Evolutionary conservation across 2,329 filamentous ascomycete genomes (phyloP), one percentile per base, ranked within the genome.

Genomic region (Neopestalotiopsis sp.): DNA sequence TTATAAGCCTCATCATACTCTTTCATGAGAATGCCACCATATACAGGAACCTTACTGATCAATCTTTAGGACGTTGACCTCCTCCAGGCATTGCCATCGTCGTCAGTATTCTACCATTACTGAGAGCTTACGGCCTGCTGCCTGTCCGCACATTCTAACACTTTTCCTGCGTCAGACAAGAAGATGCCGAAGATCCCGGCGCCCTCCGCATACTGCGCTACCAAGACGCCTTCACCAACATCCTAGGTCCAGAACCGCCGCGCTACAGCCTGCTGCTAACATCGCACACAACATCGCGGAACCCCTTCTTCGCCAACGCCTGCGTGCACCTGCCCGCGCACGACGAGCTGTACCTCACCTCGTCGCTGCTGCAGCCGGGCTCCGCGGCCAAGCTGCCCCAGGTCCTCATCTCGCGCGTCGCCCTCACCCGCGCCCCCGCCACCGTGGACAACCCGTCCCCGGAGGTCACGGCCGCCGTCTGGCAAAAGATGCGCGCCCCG

Each of bases 291-390:
- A 74, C 77, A 5, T 82, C 81, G 30, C 77, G 78, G 17, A 84
- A 82, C 53, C 81, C 83, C 7, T 83, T 86, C 73, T 87, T 86
- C 71, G 77, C 83, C 72, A 78, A 79, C 62, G 83, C 81, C 5
- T 85, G 84, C 68, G 81, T 83, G 38, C 84, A 82, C 71, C 45
- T 83, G 5, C 75, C 78, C 4, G 72, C 76, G 9, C 73, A 78
- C 30, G 81, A 82, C 38, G 82, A 86, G 71, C 76, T 87, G 24
- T 86, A 82, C 70, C 74, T 79, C 20, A 86, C 82, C 5, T 86
- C 84, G 32, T 79, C 80, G 69, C 78, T 84, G 4, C 77, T 87
- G 7, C 78, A 80, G 59, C 76, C 80, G 1, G 74, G 74, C 0
- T 78, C 74, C 61, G 80, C 78, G 65, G 78, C 82, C 1, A 75